These are phyloP conservation scores for Prosopis cineraria DNA, from an alignment of 306 rosid species.

Conservation along the genomic window DNA sequence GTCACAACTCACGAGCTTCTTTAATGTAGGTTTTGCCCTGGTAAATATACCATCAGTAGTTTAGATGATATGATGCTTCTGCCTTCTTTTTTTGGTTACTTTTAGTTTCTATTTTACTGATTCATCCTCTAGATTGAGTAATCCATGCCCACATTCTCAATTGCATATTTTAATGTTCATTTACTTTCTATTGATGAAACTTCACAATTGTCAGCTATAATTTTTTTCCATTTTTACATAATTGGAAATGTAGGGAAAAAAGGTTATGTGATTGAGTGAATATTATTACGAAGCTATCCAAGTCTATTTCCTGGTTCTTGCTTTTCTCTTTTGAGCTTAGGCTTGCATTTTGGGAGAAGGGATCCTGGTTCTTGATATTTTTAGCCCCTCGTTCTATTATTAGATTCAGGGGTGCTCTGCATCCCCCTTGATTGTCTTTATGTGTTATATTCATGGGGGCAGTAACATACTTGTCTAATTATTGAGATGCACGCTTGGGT, in stretches of 20 bases:
- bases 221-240: background rate
- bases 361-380: slow-evolving; percentile 26
- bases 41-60: slow-evolving; percentile 19
- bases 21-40: slow-evolving; percentile 13
- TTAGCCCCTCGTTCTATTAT: background rate
- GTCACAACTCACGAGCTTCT: background rate
- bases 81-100: background rate
- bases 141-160: slow-evolving; percentile 1
- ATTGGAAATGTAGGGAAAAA: background rate
- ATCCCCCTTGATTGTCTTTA: slow-evolving; percentile 3
- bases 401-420: background rate
- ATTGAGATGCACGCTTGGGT: slow-evolving; percentile 40
- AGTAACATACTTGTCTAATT: slow-evolving; percentile 1
- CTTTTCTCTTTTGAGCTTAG: slow-evolving; percentile 26
- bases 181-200: slow-evolving; percentile 19
- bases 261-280: slow-evolving; percentile 5
- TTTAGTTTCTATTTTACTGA: background rate
- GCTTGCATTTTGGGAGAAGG: slow-evolving; percentile 24
- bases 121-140: slow-evolving; percentile 17
- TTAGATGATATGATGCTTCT: slow-evolving; percentile 4
- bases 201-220: slow-evolving; percentile 13
- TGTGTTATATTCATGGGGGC: slow-evolving; percentile 15
- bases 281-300: slow-evolving; percentile 12
- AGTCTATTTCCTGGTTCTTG: slow-evolving; percentile 26
- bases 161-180: background rate